Base-by-base conservation (phyloP, 257 asterid species). In the Solanum peruvianum region DNA sequence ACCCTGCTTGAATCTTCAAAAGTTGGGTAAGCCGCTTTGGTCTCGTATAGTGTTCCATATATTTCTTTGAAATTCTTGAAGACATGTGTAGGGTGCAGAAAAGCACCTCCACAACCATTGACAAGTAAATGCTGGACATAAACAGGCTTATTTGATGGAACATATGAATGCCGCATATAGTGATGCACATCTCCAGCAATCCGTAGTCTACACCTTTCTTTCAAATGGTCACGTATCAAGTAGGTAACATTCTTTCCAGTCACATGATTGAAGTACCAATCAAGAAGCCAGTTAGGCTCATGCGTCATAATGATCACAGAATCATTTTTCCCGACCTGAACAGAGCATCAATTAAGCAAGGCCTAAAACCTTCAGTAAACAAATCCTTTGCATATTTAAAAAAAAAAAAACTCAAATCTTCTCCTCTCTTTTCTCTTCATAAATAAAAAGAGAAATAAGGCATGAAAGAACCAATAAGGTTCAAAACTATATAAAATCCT, bases 1-100 rank as follows among this genome's bases (percentile, higher is more conserved):
- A 97, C 99, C 96, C 98, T 94, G 96, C 98, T 96, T 18, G 99
- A 97, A 93, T 97, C 99, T 92, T 97, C 99, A 88, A 93, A 93
- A 41, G 99, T 96, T 7, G 99, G 98, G 90, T 96, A 96, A 85
- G 99, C 88, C 86, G 99, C 93, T 91, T 93, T 97, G 95, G 94
- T 87, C 87, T 97, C 99, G 49, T 95, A 97, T 49, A 97, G 76
- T 29, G 95, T 90, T 87, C 92, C 98, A n/a, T 90, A 89, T 60
- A 89, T 85, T 85, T 90, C 90, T 76, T 92, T 86, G 87, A 96
- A 97, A 91, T 93, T 93, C 85, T 94, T 92, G 88, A 97, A 97
- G 85, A 96, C 99, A 62, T 97, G 99, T 39, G 99, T 97, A 60
- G 99, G 99, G 90, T 97, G 99, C 95, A 97, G 89, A 94, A 97